These are phyloP conservation scores for Physcia stellaris DNA, from an alignment of 495 filamentous ascomycete species.

Conservation along the genomic window DNA sequence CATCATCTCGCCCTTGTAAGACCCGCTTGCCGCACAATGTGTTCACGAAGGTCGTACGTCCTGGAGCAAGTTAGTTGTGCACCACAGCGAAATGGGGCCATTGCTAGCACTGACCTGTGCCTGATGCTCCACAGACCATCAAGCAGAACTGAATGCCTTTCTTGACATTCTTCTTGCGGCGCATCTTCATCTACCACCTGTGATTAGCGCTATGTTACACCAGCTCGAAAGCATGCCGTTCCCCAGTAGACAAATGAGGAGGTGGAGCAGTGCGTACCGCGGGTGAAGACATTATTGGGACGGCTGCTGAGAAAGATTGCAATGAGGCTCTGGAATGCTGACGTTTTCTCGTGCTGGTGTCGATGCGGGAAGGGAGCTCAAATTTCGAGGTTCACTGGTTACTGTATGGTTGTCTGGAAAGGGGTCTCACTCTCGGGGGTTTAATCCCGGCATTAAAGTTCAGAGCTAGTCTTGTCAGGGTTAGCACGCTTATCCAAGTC, in stretches of 20 bases:
- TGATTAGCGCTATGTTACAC: background rate
- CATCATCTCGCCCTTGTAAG: constrained; percentile 72
- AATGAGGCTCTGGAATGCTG: no score
- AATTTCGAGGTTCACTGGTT: no score
- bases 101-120: constrained; percentile 60
- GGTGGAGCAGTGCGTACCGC: constrained; percentile 1
- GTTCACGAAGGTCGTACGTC: constrained; percentile 97
- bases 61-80: constrained; percentile 28
- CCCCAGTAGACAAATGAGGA: background rate
- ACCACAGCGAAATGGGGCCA: background rate
- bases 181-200: constrained; percentile 73
- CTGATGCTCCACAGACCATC: constrained; percentile 99
- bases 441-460: no score
- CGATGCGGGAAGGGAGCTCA: no score
- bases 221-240: constrained; percentile 43
- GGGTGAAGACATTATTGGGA: no score
- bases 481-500: no score
- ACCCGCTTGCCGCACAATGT: constrained; percentile 95
- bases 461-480: no score
- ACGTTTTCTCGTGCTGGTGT: no score
- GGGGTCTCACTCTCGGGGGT: no score
- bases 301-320: no score
- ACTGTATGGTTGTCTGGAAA: no score
- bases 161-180: constrained; percentile 99
- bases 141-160: constrained; percentile 99